These are phyloP conservation scores for Fraxinus sp. DNA, from an alignment of 305 asterid genomes.

Conservation along the genomic window DNA sequence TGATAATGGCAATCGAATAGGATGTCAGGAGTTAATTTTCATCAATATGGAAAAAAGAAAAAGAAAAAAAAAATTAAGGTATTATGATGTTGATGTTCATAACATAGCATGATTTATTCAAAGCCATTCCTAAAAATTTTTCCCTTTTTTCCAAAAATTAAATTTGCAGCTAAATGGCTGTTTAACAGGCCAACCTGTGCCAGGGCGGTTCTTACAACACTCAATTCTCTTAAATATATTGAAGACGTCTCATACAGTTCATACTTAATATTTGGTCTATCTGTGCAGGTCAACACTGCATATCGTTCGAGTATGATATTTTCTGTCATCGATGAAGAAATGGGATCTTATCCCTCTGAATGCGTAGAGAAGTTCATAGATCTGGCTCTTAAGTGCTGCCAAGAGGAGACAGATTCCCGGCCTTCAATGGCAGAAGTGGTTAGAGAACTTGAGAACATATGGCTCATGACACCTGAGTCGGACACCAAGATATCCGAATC, in stretches of 20 bases:
- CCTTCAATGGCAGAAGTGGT: constrained; percentile 84
- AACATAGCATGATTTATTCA: background rate
- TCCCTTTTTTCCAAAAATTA: background rate
- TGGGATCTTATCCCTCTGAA: constrained; percentile 85
- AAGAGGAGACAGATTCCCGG: constrained; percentile 63
- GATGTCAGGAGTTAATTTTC: background rate
- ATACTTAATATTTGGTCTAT: constrained; percentile 11
- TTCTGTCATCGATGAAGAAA: constrained; percentile 66
- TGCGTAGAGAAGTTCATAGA: constrained; percentile 74
- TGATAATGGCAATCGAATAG: background rate
- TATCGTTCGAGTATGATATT: constrained; percentile 66
- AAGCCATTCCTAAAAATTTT: background rate
- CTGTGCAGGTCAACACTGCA: constrained; percentile 65
- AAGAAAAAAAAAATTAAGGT: background rate
- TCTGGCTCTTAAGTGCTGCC: constrained; percentile 85
- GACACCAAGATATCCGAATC: constrained; percentile 49
- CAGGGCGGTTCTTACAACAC: background rate
- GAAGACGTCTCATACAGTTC: background rate
- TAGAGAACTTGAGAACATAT: constrained; percentile 71
- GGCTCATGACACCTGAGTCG: constrained; percentile 70
- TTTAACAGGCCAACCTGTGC: background rate
- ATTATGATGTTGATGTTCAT: background rate
- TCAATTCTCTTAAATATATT: background rate
- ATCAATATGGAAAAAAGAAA: background rate
- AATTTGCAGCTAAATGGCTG: background rate